A percentile compares a stretch with the other conserved stretches of the same genome.
Conservation (phyloP, 768 basidiomycete genomes). For the Mycena vitilis region DNA sequence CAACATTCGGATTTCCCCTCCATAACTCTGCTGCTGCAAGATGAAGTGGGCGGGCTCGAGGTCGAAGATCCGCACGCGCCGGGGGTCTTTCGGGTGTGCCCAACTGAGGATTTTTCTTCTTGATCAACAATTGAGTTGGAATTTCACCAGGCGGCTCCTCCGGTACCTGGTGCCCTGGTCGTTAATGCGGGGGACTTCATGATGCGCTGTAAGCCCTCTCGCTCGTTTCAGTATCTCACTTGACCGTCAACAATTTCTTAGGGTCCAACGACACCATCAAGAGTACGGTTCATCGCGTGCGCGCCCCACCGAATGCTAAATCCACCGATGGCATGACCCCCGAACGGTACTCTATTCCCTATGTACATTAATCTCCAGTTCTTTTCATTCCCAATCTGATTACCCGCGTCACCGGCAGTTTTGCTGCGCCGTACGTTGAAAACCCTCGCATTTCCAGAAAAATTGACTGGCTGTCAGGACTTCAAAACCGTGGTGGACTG, state of each 20-base stretch:
- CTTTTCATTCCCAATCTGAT: no score
- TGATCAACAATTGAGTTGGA: neutral
- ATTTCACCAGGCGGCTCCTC: constrained; percentile 48
- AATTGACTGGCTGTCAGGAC: neutral
- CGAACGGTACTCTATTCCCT: constrained; percentile 72
- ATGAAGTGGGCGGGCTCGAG: constrained; percentile 70
- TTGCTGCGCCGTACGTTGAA: neutral
- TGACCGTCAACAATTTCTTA: no score
- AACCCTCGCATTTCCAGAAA: neutral
- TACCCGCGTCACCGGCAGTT: neutral
- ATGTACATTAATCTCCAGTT: constrained; percentile 44
- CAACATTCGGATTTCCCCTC: constrained; percentile 68
- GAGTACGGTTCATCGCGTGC: constrained; percentile 66
- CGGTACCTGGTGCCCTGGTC: constrained; percentile 58
- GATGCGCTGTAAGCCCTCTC: constrained; percentile 59
- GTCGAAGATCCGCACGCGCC: constrained; percentile 65
- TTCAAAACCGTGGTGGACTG: neutral
- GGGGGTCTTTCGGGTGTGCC: constrained; percentile 51
- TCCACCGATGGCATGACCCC: constrained; percentile 49
- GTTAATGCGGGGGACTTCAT: constrained; percentile 67
- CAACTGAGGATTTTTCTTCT: neutral
- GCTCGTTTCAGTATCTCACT: no score
- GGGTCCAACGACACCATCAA: constrained; percentile 59
- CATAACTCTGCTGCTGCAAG: constrained; percentile 71
- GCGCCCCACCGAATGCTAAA: constrained; percentile 48